Percentiles rank a stretch among this genome's conserved stretches.
These are phyloP conservation scores for Cryoendolithus antarcticus DNA, from an alignment of 2,329 filamentous ascomycete genomes.

Conservation along the genomic window DNA sequence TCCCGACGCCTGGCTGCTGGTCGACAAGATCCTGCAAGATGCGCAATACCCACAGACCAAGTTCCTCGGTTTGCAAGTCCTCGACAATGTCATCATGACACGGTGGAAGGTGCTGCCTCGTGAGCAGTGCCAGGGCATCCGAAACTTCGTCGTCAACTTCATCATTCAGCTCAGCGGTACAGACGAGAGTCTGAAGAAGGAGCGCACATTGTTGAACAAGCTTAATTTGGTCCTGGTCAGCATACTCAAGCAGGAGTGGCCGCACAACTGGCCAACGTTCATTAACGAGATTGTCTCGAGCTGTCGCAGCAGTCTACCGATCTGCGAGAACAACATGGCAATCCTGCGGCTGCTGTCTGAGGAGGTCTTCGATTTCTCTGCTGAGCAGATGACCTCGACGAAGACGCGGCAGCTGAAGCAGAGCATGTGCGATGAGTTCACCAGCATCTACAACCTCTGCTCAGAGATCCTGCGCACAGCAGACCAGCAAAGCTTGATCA, in stretches of 20 bases:
- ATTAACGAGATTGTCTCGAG: conserved; percentile 99
- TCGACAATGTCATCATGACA: conserved; percentile 97
- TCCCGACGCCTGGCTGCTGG: conserved; percentile 91
- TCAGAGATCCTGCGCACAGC: conserved; percentile 88
- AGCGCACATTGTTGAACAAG: conserved; percentile 92
- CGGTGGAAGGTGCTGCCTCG: conserved; percentile 96
- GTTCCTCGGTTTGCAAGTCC: conserved; percentile 89
- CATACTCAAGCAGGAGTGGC: conserved; percentile 98
- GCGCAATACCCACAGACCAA: conserved; percentile 92
- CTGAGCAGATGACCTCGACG: conserved; percentile 96
- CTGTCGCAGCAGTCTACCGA: conserved; percentile 86
- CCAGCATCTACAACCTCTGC: conserved; percentile 94
- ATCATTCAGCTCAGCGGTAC: conserved; percentile 88
- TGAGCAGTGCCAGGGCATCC: conserved; percentile 93
- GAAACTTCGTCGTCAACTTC: conserved; percentile 97
- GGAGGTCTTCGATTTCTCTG: conserved; percentile 97
- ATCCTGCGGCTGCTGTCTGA: conserved; percentile 91
- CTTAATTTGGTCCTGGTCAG: conserved; percentile 95
- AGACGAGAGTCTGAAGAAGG: conserved; percentile 72
- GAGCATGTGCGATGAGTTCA: conserved; percentile 98
- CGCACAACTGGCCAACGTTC: conserved; percentile 98
- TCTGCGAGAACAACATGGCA: conserved; percentile 99
- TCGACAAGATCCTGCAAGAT: conserved; percentile 91
- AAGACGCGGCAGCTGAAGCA: conserved; percentile 96
- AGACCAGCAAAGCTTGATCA: conserved; percentile 76